phyloP scores from a whole-genome alignment of 2,329 filamentous ascomycete genomes.

The Fusarium sp. region DNA sequence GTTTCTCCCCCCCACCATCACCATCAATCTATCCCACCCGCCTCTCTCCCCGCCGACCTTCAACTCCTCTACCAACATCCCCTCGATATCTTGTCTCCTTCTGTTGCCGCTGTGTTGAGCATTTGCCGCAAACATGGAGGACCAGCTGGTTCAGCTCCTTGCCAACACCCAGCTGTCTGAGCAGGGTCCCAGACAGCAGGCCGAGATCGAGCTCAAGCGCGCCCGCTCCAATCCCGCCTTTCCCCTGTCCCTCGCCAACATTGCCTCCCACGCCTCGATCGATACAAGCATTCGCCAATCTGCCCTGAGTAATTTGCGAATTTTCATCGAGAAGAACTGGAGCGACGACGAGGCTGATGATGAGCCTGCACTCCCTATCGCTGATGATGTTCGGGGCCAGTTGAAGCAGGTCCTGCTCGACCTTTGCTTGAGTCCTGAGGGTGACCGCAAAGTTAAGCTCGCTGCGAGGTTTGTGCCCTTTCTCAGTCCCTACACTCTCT shows the following conservation, averaged over 20 bases:
- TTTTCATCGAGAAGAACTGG: conserved; percentile 89
- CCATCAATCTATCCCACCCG: conserved; percentile 37
- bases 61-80: conserved; percentile 18
- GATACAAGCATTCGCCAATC: conserved; percentile 83
- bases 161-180: conserved; percentile 85
- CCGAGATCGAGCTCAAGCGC: conserved; percentile 84
- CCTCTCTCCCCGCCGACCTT: conserved; percentile 39
- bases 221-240: conserved; percentile 78
- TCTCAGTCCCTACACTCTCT: no score
- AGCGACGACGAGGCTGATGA: conserved; percentile 79
- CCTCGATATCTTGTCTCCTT: conserved; percentile 14
- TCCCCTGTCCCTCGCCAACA: conserved; percentile 81
- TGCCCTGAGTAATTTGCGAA: conserved; percentile 82
- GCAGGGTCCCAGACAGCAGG: conserved; percentile 83
- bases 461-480: conserved; percentile 76
- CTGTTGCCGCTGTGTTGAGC: conserved; percentile 23
- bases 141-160: conserved; percentile 89
- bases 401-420: conserved; percentile 81
- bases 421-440: conserved; percentile 78
- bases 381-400: conserved; percentile 78
- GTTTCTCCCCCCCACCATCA: conserved; percentile 38
- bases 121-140: conserved; percentile 75
- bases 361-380: conserved; percentile 71
- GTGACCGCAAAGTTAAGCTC: conserved; percentile 87
- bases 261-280: conserved; percentile 82